Conservation (phyloP, 2,329 filamentous ascomycete genomes). For the Ascochyta fabae region DNA sequence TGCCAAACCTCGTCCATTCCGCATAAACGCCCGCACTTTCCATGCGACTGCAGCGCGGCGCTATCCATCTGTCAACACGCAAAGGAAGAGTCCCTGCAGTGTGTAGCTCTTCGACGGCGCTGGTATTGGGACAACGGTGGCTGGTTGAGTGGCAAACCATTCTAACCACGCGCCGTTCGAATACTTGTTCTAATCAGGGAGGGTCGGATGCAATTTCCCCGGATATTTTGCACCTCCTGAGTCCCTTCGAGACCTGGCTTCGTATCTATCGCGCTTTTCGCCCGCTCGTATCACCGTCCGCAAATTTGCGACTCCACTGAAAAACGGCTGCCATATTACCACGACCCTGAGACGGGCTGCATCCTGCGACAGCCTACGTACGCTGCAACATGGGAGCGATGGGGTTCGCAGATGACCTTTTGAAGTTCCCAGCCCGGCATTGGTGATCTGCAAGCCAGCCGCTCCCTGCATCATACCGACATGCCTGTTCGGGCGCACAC, state of each 20-base stretch:
- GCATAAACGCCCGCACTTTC: slow-evolving; percentile 1
- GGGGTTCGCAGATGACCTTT: not conserved
- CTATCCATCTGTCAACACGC: not conserved
- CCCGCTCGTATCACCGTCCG: not conserved
- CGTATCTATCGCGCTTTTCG: not conserved
- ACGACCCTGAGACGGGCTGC: not conserved
- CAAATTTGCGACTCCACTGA: slow-evolving; percentile 6
- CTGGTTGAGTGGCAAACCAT: slow-evolving; percentile 11
- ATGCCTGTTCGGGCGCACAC: not conserved
- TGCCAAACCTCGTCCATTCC: slow-evolving; percentile 1
- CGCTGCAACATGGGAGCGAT: not conserved
- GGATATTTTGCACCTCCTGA: slow-evolving; percentile 12
- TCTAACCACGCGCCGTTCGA: not conserved
- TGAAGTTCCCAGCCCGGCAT: not conserved
- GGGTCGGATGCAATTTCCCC: slow-evolving; percentile 15
- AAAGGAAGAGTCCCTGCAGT: not conserved
- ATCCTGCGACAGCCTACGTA: not conserved
- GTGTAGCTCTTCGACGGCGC: not conserved
- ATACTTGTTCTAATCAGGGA: not conserved
- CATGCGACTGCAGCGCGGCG: not conserved
- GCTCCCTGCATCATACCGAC: not conserved
- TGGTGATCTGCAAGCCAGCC: slow-evolving; percentile 6
- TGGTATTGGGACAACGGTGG: slow-evolving; percentile 2
- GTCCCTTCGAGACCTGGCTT: slow-evolving; percentile 1
- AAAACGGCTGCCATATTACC: slow-evolving; percentile 5